These are phyloP conservation scores for Pyronema domesticum DNA, from an alignment of 495 filamentous ascomycete species.

Conservation along the genomic window DNA sequence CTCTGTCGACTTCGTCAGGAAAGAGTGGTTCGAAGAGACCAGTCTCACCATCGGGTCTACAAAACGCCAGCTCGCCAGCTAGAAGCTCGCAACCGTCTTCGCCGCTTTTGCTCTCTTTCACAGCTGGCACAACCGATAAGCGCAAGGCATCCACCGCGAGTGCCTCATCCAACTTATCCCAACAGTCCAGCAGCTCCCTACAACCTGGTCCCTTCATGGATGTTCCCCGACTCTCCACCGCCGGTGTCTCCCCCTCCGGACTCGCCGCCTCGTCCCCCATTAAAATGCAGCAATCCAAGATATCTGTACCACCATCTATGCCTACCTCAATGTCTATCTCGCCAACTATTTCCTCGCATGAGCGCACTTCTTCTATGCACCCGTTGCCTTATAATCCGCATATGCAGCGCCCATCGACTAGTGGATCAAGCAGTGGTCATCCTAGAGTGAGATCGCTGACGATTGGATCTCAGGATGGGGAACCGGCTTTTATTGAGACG, in stretches of 20 bases:
- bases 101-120: conserved; percentile 80
- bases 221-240: conserved; percentile 40
- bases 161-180: conserved; percentile 65
- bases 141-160: conserved; percentile 40
- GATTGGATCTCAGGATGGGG: conserved; percentile 84
- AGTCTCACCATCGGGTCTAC: conserved; percentile 59
- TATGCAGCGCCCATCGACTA: conserved; percentile 5
- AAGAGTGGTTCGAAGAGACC: conserved; percentile 51
- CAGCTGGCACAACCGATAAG: conserved; percentile 34
- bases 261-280: conserved; percentile 51
- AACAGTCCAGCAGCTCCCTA: conserved; percentile 49
- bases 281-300: conserved; percentile 36
- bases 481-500: conserved; percentile 45
- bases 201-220: conserved; percentile 35
- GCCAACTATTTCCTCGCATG: conserved; percentile 20
- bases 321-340: conserved; percentile 19
- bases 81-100: conserved; percentile 85
- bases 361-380: conserved; percentile 9
- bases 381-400: conserved; percentile 35
- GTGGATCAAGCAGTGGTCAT: conserved; percentile 6
- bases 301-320: conserved; percentile 5
- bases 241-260: conserved; percentile 36
- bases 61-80: conserved; percentile 70
- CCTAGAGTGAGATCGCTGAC: conserved; percentile 73
- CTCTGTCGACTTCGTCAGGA: conserved; percentile 48